Evolutionary conservation across 179 eudicot species (phyloP), one percentile per base, ranked within the genome.

Genomic region (Pouteria campechiana): DNA sequence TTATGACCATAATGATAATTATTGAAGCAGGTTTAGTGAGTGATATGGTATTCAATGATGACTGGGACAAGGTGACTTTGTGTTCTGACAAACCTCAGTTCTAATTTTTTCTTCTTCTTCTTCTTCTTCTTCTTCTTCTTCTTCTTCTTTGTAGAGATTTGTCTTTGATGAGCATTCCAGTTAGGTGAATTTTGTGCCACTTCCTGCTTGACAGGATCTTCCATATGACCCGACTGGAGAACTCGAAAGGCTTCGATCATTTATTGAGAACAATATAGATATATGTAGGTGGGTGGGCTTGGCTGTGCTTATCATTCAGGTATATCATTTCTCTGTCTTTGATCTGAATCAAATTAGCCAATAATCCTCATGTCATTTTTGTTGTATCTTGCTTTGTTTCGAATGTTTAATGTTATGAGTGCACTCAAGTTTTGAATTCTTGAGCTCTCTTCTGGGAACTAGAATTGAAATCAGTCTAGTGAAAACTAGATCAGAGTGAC

Each of bases 131-230:
- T 7, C 31, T 55, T 7, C 36, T 31, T 44, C 32, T 25, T 19
- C 14, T 31, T 49, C 20, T 6, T 31, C 3, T 7, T 50, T 32
- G n/a, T 32, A 41, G 33, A 11, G 15, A 14, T 38, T 27, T 17
- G 23, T n/a, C 36, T 45, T 12, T 62, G 28, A 24, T 17, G 20
- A 23, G 38, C 17, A 23, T 16, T 48, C n/a, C n/a, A n/a, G n/a
- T n/a, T n/a, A n/a, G n/a, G n/a, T n/a, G n/a, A n/a, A n/a, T n/a
- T n/a, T n/a, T n/a, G n/a, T n/a, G n/a, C n/a, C n/a, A n/a, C n/a
- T n/a, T n/a, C n/a, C n/a, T n/a, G n/a, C n/a, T n/a, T n/a, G n/a
- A 43, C 58, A 85, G 95, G 87, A 75, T 75, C 73, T 85, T 60
- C 95, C 95, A 41, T 32, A 11, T 45, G 95, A 85, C 41, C 73